A percentile compares a stretch with the other conserved stretches of the same genome.
These are phyloP conservation scores for Astrothelium subdiscretum DNA, from an alignment of 495 filamentous ascomycete genomes.

Conservation along the genomic window DNA sequence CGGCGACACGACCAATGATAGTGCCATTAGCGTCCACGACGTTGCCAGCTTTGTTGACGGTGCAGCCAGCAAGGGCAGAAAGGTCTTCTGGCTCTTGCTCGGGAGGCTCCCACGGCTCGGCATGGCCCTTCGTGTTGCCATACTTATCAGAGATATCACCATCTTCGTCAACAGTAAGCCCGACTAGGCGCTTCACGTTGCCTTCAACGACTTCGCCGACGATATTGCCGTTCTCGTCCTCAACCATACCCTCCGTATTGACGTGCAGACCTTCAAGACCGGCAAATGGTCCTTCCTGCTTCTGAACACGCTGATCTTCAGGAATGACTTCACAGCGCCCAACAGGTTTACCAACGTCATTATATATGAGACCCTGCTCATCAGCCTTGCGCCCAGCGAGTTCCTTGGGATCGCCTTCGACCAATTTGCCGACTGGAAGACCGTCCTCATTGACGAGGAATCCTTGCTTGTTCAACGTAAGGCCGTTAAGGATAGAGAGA, in stretches of 20 bases:
- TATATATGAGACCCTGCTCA: constrained; percentile 62
- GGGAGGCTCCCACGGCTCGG: constrained; percentile 54
- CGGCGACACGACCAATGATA: constrained; percentile 63
- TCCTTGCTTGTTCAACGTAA: constrained; percentile 72
- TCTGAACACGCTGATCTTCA: constrained; percentile 56
- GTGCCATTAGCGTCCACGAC: constrained; percentile 64
- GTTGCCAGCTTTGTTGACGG: constrained; percentile 77
- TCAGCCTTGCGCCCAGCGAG: constrained; percentile 59
- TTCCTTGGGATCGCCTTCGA: constrained; percentile 57
- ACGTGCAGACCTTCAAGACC: constrained; percentile 60
- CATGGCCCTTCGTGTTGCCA: constrained; percentile 68
- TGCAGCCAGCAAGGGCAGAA: constrained; percentile 65
- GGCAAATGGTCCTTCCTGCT: constrained; percentile 60
- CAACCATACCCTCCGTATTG: constrained; percentile 58
- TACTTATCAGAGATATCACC: constrained; percentile 74
- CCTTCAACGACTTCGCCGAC: constrained; percentile 66
- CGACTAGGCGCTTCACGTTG: constrained; percentile 58
- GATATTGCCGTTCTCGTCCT: constrained; percentile 52
- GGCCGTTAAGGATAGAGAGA: constrained; percentile 52
- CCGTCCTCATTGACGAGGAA: constrained; percentile 60
- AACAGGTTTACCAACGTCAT: constrained; percentile 58
- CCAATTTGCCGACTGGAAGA: constrained; percentile 56
- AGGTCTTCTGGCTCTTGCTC: constrained; percentile 49
- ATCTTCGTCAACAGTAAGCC: constrained; percentile 69
- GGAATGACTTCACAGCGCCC: constrained; percentile 68